A percentile compares a stretch with the other conserved stretches of the same genome.
Evolutionary conservation across 2,329 filamentous ascomycete genomes (phyloP).

Genomic region (Nectriaceae sp.): DNA sequence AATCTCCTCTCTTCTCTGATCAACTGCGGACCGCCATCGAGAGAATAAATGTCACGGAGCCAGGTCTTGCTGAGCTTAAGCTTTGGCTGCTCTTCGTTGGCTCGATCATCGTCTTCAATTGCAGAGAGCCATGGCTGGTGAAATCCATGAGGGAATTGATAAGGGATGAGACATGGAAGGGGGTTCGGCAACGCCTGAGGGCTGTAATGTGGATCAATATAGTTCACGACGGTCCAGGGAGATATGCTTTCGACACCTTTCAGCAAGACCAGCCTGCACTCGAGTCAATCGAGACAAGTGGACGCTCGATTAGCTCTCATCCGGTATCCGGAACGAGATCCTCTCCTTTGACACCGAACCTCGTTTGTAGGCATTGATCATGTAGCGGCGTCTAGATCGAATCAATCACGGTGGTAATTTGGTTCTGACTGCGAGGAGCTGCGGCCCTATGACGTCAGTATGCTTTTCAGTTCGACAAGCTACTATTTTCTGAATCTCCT

Average conservation of each 20-base stretch:
- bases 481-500: too few species aligned
- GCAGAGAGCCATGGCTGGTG: conserved; percentile 24
- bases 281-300: too few species aligned
- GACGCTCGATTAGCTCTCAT: too few species aligned
- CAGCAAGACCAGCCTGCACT: too few species aligned
- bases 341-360: too few species aligned
- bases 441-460: too few species aligned
- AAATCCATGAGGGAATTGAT: conserved; percentile 16
- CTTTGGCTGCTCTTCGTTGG: conserved; percentile 30
- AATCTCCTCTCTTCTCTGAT: conserved; percentile 12
- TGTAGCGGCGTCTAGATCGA: too few species aligned
- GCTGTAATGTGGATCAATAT: conserved; percentile 30
- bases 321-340: too few species aligned
- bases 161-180: conserved; percentile 18
- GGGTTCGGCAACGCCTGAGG: conserved; percentile 19
- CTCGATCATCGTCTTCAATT: conserved; percentile 23
- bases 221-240: conserved; percentile 23
- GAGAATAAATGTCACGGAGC: background rate
- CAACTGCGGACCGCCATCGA: conserved; percentile 17
- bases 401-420: too few species aligned
- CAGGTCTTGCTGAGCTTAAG: conserved; percentile 17
- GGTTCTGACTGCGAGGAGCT: too few species aligned
- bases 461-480: too few species aligned
- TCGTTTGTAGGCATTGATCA: too few species aligned
- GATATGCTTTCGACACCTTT: conserved; percentile 9